phyloP scores from a whole-genome alignment of 257 asterid genomes.

The Ballota nigra region DNA sequence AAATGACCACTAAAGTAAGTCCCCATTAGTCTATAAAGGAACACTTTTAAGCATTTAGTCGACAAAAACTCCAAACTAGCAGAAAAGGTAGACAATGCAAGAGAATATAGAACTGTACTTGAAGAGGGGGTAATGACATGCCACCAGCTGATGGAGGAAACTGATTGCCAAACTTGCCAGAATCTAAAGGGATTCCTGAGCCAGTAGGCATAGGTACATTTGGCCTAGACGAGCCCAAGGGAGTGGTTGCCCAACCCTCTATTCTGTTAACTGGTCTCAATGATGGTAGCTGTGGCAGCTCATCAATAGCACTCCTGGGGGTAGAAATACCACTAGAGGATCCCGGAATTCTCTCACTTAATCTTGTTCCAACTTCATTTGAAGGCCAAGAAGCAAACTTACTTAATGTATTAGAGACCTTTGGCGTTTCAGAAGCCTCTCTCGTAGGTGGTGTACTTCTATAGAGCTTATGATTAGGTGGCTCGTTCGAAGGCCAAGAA shows the following conservation, averaged over 20 bases:
- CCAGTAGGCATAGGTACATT: conserved; percentile 34
- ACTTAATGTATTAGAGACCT: conserved; percentile 29
- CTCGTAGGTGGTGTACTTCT: conserved; percentile 26
- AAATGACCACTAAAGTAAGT: background rate
- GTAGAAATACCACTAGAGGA: conserved; percentile 30
- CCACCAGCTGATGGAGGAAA: conserved; percentile 41
- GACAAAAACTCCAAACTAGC: background rate
- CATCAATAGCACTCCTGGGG: conserved; percentile 33
- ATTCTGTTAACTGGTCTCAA: conserved; percentile 31
- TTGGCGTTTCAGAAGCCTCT: conserved; percentile 21
- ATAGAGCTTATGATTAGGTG: conserved; percentile 21
- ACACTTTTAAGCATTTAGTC: background rate
- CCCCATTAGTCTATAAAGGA: background rate
- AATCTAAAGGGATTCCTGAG: conserved; percentile 26
- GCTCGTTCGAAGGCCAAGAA: conserved; percentile 27
- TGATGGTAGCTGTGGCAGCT: conserved; percentile 27
- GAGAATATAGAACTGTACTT: conserved; percentile 36
- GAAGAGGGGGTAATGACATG: conserved; percentile 32
- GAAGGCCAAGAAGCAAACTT: conserved; percentile 39
- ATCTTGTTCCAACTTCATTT: conserved; percentile 30
- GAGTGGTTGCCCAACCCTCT: conserved; percentile 18
- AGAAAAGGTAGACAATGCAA: background rate
- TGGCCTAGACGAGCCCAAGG: conserved; percentile 27
- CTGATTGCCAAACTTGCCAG: conserved; percentile 30
- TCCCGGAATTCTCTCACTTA: conserved; percentile 24